Evolutionary conservation across 805 yeast genomes (phyloP), one percentile per base, ranked within the genome.

Genomic region (Grigorovia yakushimaensis): DNA sequence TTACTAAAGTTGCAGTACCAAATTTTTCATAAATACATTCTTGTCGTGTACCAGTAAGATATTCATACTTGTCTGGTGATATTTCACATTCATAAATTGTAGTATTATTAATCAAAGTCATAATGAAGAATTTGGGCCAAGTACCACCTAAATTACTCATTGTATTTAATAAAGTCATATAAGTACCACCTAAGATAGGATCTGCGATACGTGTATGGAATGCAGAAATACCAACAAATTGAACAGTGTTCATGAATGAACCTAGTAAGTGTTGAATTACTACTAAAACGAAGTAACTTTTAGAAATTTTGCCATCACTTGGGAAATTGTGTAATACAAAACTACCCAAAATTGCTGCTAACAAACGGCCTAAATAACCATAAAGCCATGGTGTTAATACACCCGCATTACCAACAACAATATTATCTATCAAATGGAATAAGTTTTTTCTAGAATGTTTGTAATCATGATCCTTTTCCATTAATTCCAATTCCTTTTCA

Each of bases 171-270:
- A 95, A 82, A 0, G 98, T 93, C 98, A 93, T 91, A 64, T 93
- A 93, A 0, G 98, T 93, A 1, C 98, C 98, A 17, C 98, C 98
- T 57, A 93, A 86, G 18, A 81, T 67, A 0, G 98, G 98, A 62
- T 93, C 98, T 1, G 98, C 96, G 47, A 93, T 85, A 56, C 82
- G 81, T 2, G 97, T 91, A 67, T 91, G 97, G 73, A 93, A 93
- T 0, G 98, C 95, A 60, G 88, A 84, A 40, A 93, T 79, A 1
- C 95, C 84, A 18, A 93, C 98, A 68, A 93, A 91, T 66, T 91
- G 98, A 48, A 93, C 82, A 0, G 98, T 93, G 5, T 88, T 76
- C 95, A 91, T 86, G 66, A 93, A 89, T 9, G 95, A 84, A 17
- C 94, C 86, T 35, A 87, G 62, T 24, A 91, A 72, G 65, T 93